A percentile compares a stretch with the other conserved stretches of the same genome.
Evolutionary conservation across 1,139 yeast species (phyloP).

Genomic region (Williopsis jadinii): DNA sequence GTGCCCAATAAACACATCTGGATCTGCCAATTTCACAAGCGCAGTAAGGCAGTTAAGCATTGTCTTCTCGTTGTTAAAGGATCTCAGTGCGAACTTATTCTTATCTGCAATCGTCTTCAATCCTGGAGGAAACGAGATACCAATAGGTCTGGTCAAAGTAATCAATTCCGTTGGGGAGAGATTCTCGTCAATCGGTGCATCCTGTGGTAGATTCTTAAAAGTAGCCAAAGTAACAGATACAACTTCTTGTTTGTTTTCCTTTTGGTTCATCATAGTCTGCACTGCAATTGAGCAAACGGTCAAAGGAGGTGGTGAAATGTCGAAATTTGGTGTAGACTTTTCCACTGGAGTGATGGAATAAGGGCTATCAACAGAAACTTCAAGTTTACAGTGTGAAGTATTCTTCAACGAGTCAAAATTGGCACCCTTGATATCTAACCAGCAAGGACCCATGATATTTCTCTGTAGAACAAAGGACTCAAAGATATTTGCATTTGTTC

Average conservation of each 20-base stretch:
- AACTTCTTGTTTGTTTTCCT: conserved; percentile 75
- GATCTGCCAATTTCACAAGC: conserved; percentile 65
- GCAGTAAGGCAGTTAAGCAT: conserved; percentile 70
- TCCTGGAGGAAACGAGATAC: conserved; percentile 65
- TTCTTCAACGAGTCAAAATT: conserved; percentile 54
- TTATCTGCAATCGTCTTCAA: conserved; percentile 51
- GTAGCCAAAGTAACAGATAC: conserved; percentile 77
- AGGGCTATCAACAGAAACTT: conserved; percentile 54
- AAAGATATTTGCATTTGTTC: conserved; percentile 65
- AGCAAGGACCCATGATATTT: conserved; percentile 95
- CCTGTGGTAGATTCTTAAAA: conserved; percentile 60
- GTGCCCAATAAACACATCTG: conserved; percentile 89
- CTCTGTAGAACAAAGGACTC: conserved; percentile 82
- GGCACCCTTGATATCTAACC: conserved; percentile 70
- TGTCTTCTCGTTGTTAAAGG: conserved; percentile 67
- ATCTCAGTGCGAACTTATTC: conserved; percentile 39
- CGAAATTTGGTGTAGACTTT: conserved; percentile 33
- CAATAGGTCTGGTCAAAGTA: conserved; percentile 75
- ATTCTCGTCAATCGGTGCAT: conserved; percentile 54
- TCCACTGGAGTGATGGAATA: conserved; percentile 40
- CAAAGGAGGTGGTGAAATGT: conserved; percentile 49
- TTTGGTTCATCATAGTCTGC: conserved; percentile 70
- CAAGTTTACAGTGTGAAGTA: conserved; percentile 78
- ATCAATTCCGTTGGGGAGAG: conserved; percentile 48
- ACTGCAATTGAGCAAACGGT: conserved; percentile 71